phyloP scores from a whole-genome alignment of 495 filamentous ascomycete genomes.

The Trichoderma asperelloides region DNA sequence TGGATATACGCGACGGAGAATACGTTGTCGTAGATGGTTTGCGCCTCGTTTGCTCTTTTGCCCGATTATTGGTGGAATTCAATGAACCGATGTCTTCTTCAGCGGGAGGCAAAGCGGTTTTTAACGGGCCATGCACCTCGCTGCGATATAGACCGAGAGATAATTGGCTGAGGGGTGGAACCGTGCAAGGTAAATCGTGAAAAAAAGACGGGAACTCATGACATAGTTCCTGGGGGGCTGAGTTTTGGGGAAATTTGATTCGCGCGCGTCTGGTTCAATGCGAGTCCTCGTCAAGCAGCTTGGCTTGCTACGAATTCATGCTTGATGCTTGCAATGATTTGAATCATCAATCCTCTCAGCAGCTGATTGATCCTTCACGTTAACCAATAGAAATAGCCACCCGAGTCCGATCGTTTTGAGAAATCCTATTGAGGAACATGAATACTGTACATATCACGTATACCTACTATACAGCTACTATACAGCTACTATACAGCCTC shows the following conservation, averaged over 20 bases:
- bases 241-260: neutral
- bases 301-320: too few species aligned
- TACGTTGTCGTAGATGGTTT: neutral
- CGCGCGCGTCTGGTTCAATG: too few species aligned
- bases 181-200: neutral
- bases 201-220: neutral
- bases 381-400: too few species aligned
- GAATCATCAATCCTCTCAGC: too few species aligned
- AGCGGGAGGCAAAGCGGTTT: neutral
- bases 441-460: too few species aligned
- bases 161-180: neutral
- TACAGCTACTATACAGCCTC: neutral
- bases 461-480: neutral
- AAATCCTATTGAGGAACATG: too few species aligned
- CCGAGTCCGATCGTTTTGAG: too few species aligned
- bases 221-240: neutral
- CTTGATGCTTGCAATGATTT: too few species aligned
- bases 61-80: neutral
- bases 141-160: neutral
- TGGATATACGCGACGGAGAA: slow-evolving; percentile 5
- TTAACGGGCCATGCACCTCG: neutral
- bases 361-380: too few species aligned
- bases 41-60: neutral
- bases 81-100: neutral
- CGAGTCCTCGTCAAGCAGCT: too few species aligned